Base-by-base conservation (phyloP, 345 rosid genomes). In the Streptanthus diversifolius region DNA sequence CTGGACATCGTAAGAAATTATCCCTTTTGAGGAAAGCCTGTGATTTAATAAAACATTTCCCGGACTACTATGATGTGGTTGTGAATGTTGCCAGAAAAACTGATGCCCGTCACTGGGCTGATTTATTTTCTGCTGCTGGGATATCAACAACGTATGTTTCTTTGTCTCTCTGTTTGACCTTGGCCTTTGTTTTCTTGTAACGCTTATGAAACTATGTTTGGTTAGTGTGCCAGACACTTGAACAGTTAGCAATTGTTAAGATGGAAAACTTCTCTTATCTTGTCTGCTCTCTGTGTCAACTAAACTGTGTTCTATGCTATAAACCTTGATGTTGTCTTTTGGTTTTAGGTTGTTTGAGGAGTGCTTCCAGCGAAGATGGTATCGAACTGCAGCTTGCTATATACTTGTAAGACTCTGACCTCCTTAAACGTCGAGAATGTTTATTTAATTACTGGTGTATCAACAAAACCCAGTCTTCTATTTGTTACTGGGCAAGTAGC, bases 31-130 rank as follows among this genome's bases (percentile, higher is more conserved):
- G 87, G 81, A 95, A 88, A 82, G 85, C 99, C 24, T 95, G 97
- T 69, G 86, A 91, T 82, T 80, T 91, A 80, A 91, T 95, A 17
- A 91, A 85, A 77, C 84, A 88, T 53, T 95, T 95, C 68, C 85
- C 95, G 0, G 97, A 91, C 77, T 95, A 91, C 75, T 88, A 84
- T 72, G 96, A 95, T 77, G 96, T 95, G 68, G 99, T 95, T 40
- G 99, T 95, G 48, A 95, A 91, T 80, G 99, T 95, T 80, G 96
- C 99, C 41, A 95, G 99, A 72, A 91, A 91, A 85, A 95, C 98
- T 36, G 98, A 95, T 79, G 97, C 95, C 61, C 90, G 99, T 53
- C 93, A 95, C 74, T 95, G 99, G 99, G 89, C 96, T n/a, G 93
- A 91, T 83, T 78, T 95, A 78, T 91, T 95, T 79, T 77, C 82